phyloP scores from a whole-genome alignment of 1,139 yeast species.

The Candida sp. region DNA sequence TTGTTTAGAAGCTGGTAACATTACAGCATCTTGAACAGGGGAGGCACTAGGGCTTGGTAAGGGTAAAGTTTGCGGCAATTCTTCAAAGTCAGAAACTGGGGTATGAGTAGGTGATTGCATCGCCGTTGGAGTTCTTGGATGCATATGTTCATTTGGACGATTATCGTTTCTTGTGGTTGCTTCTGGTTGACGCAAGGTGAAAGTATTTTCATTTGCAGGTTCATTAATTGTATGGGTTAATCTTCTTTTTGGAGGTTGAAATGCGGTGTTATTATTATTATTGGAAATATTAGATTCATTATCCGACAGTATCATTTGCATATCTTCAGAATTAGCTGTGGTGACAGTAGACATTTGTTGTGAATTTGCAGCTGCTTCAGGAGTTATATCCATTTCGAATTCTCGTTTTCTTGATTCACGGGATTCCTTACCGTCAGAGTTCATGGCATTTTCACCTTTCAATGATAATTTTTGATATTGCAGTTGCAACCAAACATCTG shows the following conservation, averaged over 20 bases:
- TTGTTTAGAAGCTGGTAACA: conserved; percentile 8
- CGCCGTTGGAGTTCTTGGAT: conserved; percentile 30
- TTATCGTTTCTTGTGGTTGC: neutral
- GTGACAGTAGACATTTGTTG: neutral
- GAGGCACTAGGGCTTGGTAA: conserved; percentile 72
- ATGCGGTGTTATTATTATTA: conserved; percentile 12
- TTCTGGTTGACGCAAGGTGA: conserved; percentile 1
- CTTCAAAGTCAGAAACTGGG: conserved; percentile 37
- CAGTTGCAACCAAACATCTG: conserved; percentile 31
- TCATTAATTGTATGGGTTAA: conserved; percentile 13
- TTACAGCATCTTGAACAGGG: conserved; percentile 41
- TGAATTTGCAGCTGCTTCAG: conserved; percentile 1
- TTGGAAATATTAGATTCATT: conserved; percentile 21
- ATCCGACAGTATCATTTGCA: conserved; percentile 31
- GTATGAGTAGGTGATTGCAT: conserved; percentile 33
- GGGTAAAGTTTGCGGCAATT: conserved; percentile 43
- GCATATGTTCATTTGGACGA: conserved; percentile 9
- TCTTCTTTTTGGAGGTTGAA: conserved; percentile 42
- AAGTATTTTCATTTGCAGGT: neutral
- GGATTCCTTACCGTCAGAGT: neutral
- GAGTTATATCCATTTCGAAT: conserved; percentile 1
- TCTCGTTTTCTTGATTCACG: conserved; percentile 2
- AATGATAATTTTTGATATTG: conserved; percentile 28
- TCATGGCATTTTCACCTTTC: conserved; percentile 7
- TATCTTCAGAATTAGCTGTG: conserved; percentile 29